phyloP scores from a whole-genome alignment of 2,329 filamentous ascomycete species.

The Claviceps citrina region DNA sequence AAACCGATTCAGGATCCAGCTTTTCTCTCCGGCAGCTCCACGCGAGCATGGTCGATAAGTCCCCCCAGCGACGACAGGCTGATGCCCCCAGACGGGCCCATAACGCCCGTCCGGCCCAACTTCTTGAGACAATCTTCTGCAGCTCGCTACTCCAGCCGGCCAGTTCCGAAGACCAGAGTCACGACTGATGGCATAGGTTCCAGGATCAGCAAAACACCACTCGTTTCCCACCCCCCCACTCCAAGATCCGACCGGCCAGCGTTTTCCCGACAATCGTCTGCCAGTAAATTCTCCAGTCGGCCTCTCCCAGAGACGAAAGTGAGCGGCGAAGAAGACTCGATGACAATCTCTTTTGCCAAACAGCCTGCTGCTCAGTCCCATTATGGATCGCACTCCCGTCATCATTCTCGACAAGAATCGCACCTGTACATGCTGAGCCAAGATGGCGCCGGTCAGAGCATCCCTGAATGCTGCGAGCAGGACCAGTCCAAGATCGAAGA shows the following conservation, averaged over 20 bases:
- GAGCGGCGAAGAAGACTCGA: slow-evolving; percentile 35
- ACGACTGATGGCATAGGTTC: slow-evolving; percentile 44
- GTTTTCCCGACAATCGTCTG: slow-evolving; percentile 29
- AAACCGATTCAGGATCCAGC: slow-evolving; percentile 8
- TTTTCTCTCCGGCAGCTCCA: slow-evolving; percentile 3
- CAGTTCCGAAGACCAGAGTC: slow-evolving; percentile 55
- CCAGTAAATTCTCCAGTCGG: slow-evolving; percentile 45
- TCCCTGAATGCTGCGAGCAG: slow-evolving; percentile 24
- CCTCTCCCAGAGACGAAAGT: slow-evolving; percentile 46
- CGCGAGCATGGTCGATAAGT: slow-evolving; percentile 13
- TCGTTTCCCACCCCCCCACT: slow-evolving; percentile 11
- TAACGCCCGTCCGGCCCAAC: slow-evolving; percentile 25
- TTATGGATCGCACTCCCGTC: slow-evolving; percentile 8
- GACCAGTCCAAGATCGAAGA: slow-evolving; percentile 5
- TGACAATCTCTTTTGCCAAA: slow-evolving; percentile 49
- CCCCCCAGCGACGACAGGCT: slow-evolving; percentile 9
- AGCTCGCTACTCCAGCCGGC: slow-evolving; percentile 54
- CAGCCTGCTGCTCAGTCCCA: slow-evolving; percentile 11
- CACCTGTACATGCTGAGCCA: slow-evolving; percentile 15
- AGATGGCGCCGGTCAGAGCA: slow-evolving; percentile 25
- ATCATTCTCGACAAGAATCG: slow-evolving; percentile 22
- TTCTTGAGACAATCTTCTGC: slow-evolving; percentile 37
- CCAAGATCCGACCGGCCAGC: slow-evolving; percentile 21
- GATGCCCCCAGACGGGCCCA: slow-evolving; percentile 8
- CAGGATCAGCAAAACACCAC: slow-evolving; percentile 52